Evolutionary conservation across 2,329 filamentous ascomycete species (phyloP), one percentile per base, ranked within the genome.

Genomic region (Rhinocladiella mackenziei): DNA sequence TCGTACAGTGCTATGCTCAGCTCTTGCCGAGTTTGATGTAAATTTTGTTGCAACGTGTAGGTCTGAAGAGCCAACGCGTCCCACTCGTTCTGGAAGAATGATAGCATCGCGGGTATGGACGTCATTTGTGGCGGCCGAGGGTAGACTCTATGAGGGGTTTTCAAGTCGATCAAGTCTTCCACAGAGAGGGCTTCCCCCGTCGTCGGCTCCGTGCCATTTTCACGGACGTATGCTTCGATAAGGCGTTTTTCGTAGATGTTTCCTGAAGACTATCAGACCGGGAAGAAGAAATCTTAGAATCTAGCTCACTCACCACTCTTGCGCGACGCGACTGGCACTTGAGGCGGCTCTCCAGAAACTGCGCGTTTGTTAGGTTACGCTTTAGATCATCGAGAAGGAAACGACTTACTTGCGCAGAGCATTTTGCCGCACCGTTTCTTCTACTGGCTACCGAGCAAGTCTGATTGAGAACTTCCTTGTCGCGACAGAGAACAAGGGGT

Each of bases 51-150:
- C 48, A 97, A 72, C 56, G 87, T 92, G 65, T 89, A 96, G 38
- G 88, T 86, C 70, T 98, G 92, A 25, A 97, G 74, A 9, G 91
- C 87, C 32, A 96, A 72, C 6, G 89, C 84, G 64, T 98, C 92
- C 92, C 92, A 98, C 74, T 98, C 92, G 65, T 94, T 94, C 66
- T 98, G 92, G 66, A 98, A 97, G 28, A 89, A 85, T 37, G 87
- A 85, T 43, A 98, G 84, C 43, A 98, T 79, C 13, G 92, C 89
- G 15, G 92, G 92, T 62, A 98, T 95, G 26, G 92, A 98, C 42
- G 92, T 97, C 59, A 97, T 81, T 23, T 88, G 89, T 22, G 92
- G 91, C 46, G 92, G 89, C 60, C 92, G 81, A 38, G 92, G 91
- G 58, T 86, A 85, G 51, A 96, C 87, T 57, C 88, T 78, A 68